Base-by-base conservation (phyloP, 495 filamentous ascomycete genomes). In the Xylaria castorea region DNA sequence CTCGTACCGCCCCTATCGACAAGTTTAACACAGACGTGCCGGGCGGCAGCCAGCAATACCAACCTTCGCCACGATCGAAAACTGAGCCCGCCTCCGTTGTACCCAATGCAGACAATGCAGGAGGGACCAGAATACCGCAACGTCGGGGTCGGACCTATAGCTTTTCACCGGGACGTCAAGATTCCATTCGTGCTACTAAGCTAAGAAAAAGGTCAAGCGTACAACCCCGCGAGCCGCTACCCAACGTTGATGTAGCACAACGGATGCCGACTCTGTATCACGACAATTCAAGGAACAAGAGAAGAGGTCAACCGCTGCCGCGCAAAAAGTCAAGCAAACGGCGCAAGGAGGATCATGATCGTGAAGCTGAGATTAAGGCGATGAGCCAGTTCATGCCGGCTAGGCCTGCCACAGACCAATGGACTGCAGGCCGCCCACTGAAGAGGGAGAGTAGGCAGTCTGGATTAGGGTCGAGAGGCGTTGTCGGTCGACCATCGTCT, bases 361-460 rank as follows among this genome's bases (percentile, higher is more conserved):
- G 94, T 22, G 94, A 97, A 79, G 92, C 92, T 67, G 93, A 97
- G 81, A 93, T 97, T 74, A 90, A 90, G 71, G 87, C 92, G n/a
- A 92, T 97, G 90, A 92, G 91, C 53, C 89, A 89, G 38, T 88
- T 93, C 30, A 78, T 90, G 58, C 91, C 91, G 50, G 85, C 86
- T 34, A 90, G 91, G 51, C 83, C 88, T 3, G 85, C 86, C 14
- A 83, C 88, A 14, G 85, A 88, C 25, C 77, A 81, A 8, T 87
- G 85, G 77, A 86, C 77, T 36, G 74, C 79, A 8, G 82, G 82
- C 3, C 82, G 86, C 53, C 85, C 88, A 8, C 80, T 90, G 73
- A 88, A 88, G 74, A 86, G 87, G 67, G 92, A 95, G 58, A 91
- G 87, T 77, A 90, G 86, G 71, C 90, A 89, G 74, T 81, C 87